Conservation (phyloP, 2,329 filamentous ascomycete genomes). For the Sporothrix schenckii region DNA sequence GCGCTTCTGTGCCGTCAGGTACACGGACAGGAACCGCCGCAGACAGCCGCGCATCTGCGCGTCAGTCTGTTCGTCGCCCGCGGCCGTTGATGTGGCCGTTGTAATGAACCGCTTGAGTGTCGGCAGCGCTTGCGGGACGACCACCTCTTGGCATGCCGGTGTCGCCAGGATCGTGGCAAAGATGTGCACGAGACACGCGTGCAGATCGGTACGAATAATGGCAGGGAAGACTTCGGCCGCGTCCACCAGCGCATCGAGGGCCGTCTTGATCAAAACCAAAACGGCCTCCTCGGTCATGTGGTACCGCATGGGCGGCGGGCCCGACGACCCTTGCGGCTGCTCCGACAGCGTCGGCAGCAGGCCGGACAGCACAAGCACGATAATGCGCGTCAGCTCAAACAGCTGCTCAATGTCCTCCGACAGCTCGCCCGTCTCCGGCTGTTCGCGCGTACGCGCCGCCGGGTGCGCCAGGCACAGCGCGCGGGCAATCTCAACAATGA, state of each 20-base stretch:
- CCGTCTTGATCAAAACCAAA: slow-evolving; percentile 74
- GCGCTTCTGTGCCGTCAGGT: slow-evolving; percentile 73
- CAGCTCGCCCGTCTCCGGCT: slow-evolving; percentile 72
- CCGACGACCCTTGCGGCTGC: slow-evolving; percentile 6
- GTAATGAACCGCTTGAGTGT: slow-evolving; percentile 89
- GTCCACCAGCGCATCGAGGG: slow-evolving; percentile 86
- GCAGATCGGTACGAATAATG: slow-evolving; percentile 93
- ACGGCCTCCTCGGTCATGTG: slow-evolving; percentile 87
- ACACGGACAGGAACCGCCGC: slow-evolving; percentile 78
- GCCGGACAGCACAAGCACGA: slow-evolving; percentile 87
- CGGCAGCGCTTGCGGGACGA: slow-evolving; percentile 86
- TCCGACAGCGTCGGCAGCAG: slow-evolving; percentile 76
- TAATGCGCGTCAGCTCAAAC: slow-evolving; percentile 94
- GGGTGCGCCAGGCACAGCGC: slow-evolving; percentile 90
- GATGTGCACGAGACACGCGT: slow-evolving; percentile 95
- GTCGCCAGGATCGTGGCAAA: slow-evolving; percentile 92
- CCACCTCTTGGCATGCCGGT: slow-evolving; percentile 79
- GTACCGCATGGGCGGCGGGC: slow-evolving; percentile 52
- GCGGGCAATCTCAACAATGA: slow-evolving; percentile 91
- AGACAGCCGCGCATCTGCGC: slow-evolving; percentile 80
- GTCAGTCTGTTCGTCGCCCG: slow-evolving; percentile 56
- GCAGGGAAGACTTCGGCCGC: slow-evolving; percentile 93
- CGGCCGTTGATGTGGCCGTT: slow-evolving; percentile 63
- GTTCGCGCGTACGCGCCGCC: slow-evolving; percentile 72
- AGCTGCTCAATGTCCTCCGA: slow-evolving; percentile 98